Evolutionary conservation across 2,329 filamentous ascomycete genomes (phyloP), one percentile per base, ranked within the genome.

Genomic region (Ophiostoma sp.): DNA sequence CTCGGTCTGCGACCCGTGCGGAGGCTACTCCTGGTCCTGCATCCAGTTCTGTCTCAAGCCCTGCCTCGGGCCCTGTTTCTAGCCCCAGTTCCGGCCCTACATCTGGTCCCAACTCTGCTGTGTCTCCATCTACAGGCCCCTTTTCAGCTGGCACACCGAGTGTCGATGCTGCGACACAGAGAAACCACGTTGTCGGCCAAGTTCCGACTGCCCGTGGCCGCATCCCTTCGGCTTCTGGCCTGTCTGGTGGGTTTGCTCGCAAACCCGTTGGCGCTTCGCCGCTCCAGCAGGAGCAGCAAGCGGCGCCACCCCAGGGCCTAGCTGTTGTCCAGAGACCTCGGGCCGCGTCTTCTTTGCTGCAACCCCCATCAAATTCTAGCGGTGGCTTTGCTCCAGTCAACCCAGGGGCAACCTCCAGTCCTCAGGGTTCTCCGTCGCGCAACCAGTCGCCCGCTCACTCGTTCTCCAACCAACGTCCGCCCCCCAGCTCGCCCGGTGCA

Each of bases 161-260:
- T 42, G 5, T 44, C 1, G 67, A 65, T 8, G 42, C 45, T n/a
- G 7, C 49, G 2, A 41, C 65, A 63, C 40, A 63, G 40, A 2
- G 27, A 42, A 42, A 42, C 16, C 27, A 63, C 18, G 40, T 69
- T 49, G 66, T 64, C 3, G 64, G 64, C 0, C 66, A 68, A 2
- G 63, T 62, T 42, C 65, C 70, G 7, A 67, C 66, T 3, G 60
- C 66, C 38, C 68, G 67, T 16, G 67, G 68, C 67, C 71, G 68
- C n/a, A 63, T 69, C n/a, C 69, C 68, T 4, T 67, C 69, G 0
- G 58, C 55, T 0, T 64, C 69, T 14, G 36, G 38, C 3, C 55
- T 49, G 3, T 9, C 49, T 14, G 58, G 52, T n/a, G 40, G n/a
- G 4, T n/a, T 68, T 16, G 36, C 67, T 9, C 69, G 69, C 63